A percentile compares a stretch with the other conserved stretches of the same genome.
phyloP scores from a whole-genome alignment of 1,139 yeast species.

The Suhomyces kunorum region DNA sequence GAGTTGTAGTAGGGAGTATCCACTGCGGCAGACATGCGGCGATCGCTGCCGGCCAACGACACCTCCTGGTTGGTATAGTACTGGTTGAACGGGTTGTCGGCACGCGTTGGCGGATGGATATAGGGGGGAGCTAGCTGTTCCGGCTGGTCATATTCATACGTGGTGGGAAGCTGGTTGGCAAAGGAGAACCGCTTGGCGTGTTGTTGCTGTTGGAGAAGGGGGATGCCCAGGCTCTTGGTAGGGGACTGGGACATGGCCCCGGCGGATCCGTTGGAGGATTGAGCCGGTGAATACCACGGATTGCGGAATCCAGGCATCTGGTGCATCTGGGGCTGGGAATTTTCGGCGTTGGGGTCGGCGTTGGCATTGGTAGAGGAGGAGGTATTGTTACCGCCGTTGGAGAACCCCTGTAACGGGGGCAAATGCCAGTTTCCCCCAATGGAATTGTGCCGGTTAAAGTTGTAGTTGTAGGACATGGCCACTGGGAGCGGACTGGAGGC shows the following conservation, averaged over 20 bases:
- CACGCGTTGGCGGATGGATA: conserved; percentile 49
- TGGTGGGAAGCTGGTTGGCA: conserved; percentile 52
- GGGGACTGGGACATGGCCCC: conserved; percentile 15
- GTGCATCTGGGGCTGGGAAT: conserved; percentile 16
- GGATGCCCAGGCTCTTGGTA: conserved; percentile 15
- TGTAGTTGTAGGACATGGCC: conserved; percentile 25
- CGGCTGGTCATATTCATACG: conserved; percentile 45
- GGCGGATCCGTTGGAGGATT: conserved; percentile 4
- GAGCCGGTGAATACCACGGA: conserved; percentile 45
- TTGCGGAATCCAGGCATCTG: conserved; percentile 41
- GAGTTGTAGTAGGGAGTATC: conserved; percentile 27
- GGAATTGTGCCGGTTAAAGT: conserved; percentile 41
- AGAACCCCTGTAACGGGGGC: conserved; percentile 30
- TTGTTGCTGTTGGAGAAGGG: conserved; percentile 17
- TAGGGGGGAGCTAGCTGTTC: conserved; percentile 30
- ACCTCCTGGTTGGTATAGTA: conserved; percentile 47
- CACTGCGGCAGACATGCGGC: conserved; percentile 49
- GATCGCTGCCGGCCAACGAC: conserved; percentile 28
- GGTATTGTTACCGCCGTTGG: conserved; percentile 4
- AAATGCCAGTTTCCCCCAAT: conserved; percentile 48
- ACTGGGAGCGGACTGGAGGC: background rate
- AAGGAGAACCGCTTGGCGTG: conserved; percentile 47
- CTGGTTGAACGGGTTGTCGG: conserved; percentile 50
- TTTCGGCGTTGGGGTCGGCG: conserved; percentile 7
- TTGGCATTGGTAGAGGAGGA: conserved; percentile 1